phyloP scores from a whole-genome alignment of 2,329 filamentous ascomycete genomes.

The Aspergillus awamori region DNA sequence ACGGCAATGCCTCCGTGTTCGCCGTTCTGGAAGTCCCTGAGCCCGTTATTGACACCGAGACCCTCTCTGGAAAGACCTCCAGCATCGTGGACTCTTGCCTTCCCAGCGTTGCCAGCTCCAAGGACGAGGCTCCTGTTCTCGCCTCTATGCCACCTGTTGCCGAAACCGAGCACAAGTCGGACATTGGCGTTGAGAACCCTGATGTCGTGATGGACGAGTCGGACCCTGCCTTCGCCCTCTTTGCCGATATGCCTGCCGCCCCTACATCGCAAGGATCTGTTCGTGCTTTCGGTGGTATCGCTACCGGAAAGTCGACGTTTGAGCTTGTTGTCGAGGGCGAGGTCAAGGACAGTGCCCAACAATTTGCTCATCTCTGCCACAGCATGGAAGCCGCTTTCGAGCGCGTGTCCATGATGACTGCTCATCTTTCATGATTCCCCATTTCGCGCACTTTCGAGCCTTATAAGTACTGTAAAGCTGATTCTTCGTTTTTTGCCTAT shows the following conservation, averaged over 20 bases:
- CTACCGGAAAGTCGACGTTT: slow-evolving; percentile 66
- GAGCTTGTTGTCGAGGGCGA: slow-evolving; percentile 62
- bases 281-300: slow-evolving; percentile 54
- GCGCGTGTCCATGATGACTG: slow-evolving; percentile 44
- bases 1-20: slow-evolving; percentile 56
- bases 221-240: slow-evolving; percentile 50
- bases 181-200: slow-evolving; percentile 28
- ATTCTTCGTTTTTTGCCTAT: slow-evolving; percentile 14
- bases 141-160: slow-evolving; percentile 39
- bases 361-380: slow-evolving; percentile 41
- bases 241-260: slow-evolving; percentile 54
- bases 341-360: slow-evolving; percentile 29
- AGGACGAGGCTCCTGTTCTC: slow-evolving; percentile 54
- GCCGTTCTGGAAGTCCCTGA: slow-evolving; percentile 72
- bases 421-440: slow-evolving; percentile 44
- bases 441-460: slow-evolving; percentile 23
- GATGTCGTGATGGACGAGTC: slow-evolving; percentile 60
- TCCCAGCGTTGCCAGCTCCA: slow-evolving; percentile 46
- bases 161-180: slow-evolving; percentile 17
- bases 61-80: slow-evolving; percentile 72
- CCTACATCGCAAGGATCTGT: slow-evolving; percentile 30
- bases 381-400: slow-evolving; percentile 48
- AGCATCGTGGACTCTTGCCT: slow-evolving; percentile 52
- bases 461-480: slow-evolving; percentile 25
- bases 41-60: slow-evolving; percentile 60